Evolutionary conservation across 2,329 filamentous ascomycete genomes (phyloP).

Genomic region (Atkinsonella hypoxylon): DNA sequence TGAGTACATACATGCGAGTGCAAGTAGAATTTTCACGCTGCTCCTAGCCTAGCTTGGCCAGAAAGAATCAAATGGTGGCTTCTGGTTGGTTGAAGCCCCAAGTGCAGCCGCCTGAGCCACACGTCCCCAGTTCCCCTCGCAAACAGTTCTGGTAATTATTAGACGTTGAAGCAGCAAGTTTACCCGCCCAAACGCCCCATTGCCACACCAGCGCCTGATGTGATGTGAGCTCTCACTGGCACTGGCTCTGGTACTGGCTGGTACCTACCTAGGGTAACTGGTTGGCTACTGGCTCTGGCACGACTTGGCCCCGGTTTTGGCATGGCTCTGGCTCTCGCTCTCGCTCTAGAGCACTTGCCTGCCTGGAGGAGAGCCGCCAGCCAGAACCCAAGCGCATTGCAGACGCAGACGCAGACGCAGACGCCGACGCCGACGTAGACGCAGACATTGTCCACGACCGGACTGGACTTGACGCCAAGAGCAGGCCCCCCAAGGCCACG

Average conservation of each 20-base stretch:
- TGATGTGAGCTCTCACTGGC: no score
- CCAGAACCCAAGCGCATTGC: neutral
- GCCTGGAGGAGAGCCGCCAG: neutral
- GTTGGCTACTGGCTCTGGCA: no score
- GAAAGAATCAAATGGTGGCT: neutral
- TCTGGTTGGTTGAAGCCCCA: neutral
- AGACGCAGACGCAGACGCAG: neutral
- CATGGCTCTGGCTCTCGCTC: no score
- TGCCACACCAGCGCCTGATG: no score
- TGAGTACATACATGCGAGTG: neutral
- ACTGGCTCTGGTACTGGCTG: no score
- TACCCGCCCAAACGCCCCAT: neutral
- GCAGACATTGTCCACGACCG: no score
- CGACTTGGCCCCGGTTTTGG: no score
- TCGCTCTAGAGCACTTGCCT: neutral
- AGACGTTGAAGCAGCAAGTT: neutral
- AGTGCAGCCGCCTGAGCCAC: neutral
- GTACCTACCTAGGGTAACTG: no score
- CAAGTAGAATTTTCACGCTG: neutral
- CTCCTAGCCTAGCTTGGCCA: neutral
- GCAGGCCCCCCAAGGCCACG: neutral
- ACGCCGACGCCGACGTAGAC: neutral
- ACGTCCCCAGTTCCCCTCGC: neutral
- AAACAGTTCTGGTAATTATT: neutral
- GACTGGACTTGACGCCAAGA: neutral